Percentiles rank a stretch among this genome's conserved stretches.
phyloP scores from a whole-genome alignment of 163 green algal species.

The Scenedesmus sp. region DNA sequence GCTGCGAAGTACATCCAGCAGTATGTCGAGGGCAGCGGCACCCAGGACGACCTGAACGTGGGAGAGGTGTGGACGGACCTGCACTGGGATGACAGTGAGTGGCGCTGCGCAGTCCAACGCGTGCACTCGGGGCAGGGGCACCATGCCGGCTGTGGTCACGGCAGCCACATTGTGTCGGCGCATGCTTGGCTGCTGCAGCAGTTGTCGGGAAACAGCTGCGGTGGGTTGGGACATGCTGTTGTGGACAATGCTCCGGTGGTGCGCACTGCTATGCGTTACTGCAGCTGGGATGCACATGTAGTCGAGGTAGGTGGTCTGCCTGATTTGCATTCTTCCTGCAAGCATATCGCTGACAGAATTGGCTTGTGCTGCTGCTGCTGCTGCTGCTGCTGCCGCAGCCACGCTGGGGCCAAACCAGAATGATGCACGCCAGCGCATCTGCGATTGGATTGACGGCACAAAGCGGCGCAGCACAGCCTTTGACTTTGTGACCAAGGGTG shows the following conservation, averaged over 20 bases:
- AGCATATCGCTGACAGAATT: not conserved
- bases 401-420: conserved; percentile 73
- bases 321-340: not conserved
- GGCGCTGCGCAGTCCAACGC: not conserved
- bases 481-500: conserved; percentile 89
- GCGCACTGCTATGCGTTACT: no score
- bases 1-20: conserved; percentile 42
- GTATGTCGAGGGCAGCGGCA: conserved; percentile 32
- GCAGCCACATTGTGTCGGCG: not conserved
- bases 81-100: conserved; percentile 18
- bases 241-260: no score
- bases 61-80: conserved; percentile 47
- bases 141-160: not conserved
- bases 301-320: not conserved
- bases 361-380: not conserved
- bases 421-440: conserved; percentile 64
- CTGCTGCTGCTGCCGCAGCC: conserved; percentile 25
- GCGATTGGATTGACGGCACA: conserved; percentile 74
- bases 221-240: no score
- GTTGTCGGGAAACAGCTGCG: no score
- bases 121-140: not conserved
- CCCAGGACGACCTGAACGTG: conserved; percentile 7
- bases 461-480: conserved; percentile 71
- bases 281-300: not conserved
- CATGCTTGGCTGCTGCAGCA: not conserved